Evolutionary conservation across 805 yeast species (phyloP).

Genomic region (Cyberlindnera japonica): DNA sequence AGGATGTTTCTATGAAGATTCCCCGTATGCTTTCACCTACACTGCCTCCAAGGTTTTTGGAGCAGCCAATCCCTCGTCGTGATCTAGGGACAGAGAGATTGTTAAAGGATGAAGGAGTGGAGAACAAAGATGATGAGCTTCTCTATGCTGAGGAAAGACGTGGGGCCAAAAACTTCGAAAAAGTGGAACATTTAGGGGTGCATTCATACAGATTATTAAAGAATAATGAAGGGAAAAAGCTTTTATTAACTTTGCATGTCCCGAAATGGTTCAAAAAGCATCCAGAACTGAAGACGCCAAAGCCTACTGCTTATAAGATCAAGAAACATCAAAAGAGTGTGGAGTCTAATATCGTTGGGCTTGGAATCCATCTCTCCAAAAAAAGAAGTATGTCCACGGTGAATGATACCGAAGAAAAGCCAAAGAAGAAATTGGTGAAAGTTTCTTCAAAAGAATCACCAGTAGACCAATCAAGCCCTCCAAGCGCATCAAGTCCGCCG

Average conservation of each 20-base stretch:
- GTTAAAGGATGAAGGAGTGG: background rate
- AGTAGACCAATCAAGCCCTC: background rate
- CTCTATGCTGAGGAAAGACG: conserved; percentile 4
- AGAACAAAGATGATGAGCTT: background rate
- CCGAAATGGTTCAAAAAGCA: conserved; percentile 14
- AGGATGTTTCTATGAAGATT: conserved; percentile 1
- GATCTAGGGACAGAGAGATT: background rate
- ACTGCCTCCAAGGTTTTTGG: conserved; percentile 13
- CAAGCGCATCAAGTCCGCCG: background rate
- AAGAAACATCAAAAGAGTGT: conserved; percentile 1
- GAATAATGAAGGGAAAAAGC: background rate
- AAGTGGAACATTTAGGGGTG: conserved; percentile 10
- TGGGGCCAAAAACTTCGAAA: conserved; percentile 8
- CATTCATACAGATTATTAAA: conserved; percentile 10
- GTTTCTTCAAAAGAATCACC: background rate
- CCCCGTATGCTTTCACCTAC: conserved; percentile 24
- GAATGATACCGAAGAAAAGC: conserved; percentile 3
- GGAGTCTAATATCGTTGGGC: conserved; percentile 1
- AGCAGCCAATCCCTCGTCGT: conserved; percentile 8
- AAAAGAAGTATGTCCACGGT: conserved; percentile 1
- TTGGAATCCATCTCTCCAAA: conserved; percentile 5
- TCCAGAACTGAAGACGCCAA: conserved; percentile 3
- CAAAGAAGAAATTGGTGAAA: conserved; percentile 1
- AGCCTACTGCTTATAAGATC: conserved; percentile 4
- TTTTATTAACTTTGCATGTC: conserved; percentile 15